Conservation (phyloP, 805 yeast genomes). For the Pichia cabralensis region DNA sequence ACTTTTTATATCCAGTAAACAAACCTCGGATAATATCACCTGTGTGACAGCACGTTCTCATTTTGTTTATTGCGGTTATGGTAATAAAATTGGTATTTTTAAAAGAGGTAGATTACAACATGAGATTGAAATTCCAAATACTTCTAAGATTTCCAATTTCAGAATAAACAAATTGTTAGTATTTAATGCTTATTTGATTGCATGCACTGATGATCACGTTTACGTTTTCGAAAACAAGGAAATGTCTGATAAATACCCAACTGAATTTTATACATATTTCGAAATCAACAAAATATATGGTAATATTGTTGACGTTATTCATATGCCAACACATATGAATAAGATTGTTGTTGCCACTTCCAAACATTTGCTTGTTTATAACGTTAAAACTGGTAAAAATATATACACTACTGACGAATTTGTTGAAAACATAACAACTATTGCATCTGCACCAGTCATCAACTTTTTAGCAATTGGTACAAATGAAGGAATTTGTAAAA, state of each 20-base stretch:
- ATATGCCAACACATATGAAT: slow-evolving; percentile 87
- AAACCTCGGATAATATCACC: slow-evolving; percentile 61
- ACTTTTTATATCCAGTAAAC: slow-evolving; percentile 74
- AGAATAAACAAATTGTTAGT: slow-evolving; percentile 40
- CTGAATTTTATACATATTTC: slow-evolving; percentile 61
- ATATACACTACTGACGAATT: slow-evolving; percentile 43
- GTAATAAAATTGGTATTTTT: slow-evolving; percentile 62
- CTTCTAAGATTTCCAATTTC: slow-evolving; percentile 12
- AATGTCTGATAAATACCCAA: slow-evolving; percentile 32
- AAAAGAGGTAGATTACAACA: slow-evolving; percentile 67
- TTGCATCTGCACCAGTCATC: slow-evolving; percentile 78
- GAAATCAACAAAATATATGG: slow-evolving; percentile 56
- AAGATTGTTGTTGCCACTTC: slow-evolving; percentile 80
- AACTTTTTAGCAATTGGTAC: slow-evolving; percentile 78
- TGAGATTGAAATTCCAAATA: slow-evolving; percentile 23
- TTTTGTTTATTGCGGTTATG: slow-evolving; percentile 70
- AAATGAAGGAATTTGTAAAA: slow-evolving; percentile 49
- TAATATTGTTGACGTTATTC: slow-evolving; percentile 55
- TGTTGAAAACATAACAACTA: slow-evolving; percentile 49
- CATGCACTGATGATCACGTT: slow-evolving; percentile 31
- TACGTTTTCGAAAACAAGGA: slow-evolving; percentile 25
- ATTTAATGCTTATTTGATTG: slow-evolving; percentile 75
- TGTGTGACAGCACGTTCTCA: slow-evolving; percentile 75
- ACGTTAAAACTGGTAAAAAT: slow-evolving; percentile 68
- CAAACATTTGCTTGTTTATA: slow-evolving; percentile 49